Percentiles rank a stretch among this genome's conserved stretches.
Evolutionary conservation across 2,329 filamentous ascomycete species (phyloP).

Genomic region (Geosmithia putterillii): DNA sequence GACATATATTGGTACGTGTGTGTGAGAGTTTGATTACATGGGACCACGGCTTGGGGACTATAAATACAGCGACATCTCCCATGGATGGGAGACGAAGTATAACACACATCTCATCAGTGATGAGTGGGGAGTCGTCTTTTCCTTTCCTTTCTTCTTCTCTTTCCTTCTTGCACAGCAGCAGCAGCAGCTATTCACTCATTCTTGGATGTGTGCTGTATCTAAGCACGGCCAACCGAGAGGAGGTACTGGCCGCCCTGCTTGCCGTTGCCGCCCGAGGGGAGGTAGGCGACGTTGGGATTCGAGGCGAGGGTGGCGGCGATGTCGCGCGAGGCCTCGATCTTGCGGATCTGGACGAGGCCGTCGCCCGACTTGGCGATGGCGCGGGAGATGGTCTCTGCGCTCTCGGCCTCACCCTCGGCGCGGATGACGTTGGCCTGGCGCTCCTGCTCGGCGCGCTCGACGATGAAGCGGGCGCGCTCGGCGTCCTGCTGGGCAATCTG

Average conservation of each 20-base stretch:
- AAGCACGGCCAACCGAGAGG: slow-evolving; percentile 36
- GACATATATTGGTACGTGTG: too few relatives aligned
- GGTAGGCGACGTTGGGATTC: slow-evolving; percentile 93
- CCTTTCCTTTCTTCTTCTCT: neutral
- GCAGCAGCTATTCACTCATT: slow-evolving; percentile 16
- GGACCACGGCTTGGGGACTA: neutral
- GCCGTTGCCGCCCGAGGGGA: slow-evolving; percentile 55
- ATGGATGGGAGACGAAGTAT: neutral
- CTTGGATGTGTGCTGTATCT: too few relatives aligned
- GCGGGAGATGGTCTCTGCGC: slow-evolving; percentile 87
- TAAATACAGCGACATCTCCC: neutral
- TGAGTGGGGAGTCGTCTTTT: neutral
- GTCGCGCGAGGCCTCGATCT: slow-evolving; percentile 93
- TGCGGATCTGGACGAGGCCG: slow-evolving; percentile 87
- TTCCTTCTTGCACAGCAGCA: slow-evolving; percentile 8
- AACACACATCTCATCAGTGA: neutral
- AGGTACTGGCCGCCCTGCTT: slow-evolving; percentile 47
- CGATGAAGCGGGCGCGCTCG: slow-evolving; percentile 92
- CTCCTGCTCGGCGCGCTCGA: slow-evolving; percentile 98
- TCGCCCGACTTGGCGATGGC: slow-evolving; percentile 89
- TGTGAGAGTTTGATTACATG: neutral
- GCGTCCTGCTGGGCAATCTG: slow-evolving; percentile 99
- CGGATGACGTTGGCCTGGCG: slow-evolving; percentile 96
- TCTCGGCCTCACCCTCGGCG: slow-evolving; percentile 95
- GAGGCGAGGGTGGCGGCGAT: slow-evolving; percentile 80